Evolutionary conservation across 805 yeast genomes (phyloP).

Genomic region (Sugiyamaella marilandica): DNA sequence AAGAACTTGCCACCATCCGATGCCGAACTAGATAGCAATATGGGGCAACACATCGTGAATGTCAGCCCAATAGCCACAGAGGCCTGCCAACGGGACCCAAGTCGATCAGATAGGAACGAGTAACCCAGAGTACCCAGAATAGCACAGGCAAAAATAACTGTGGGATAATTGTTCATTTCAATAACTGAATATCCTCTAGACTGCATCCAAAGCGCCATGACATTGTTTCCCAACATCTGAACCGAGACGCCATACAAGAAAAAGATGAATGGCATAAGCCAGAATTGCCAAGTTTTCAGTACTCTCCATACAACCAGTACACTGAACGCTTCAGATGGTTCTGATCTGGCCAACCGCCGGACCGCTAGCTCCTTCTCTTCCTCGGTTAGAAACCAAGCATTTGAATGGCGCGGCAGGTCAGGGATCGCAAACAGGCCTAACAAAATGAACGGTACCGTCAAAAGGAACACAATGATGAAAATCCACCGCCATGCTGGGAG

Average conservation of each 20-base stretch:
- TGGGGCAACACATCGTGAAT: constrained; percentile 15
- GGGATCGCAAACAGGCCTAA: constrained; percentile 15
- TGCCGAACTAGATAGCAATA: constrained; percentile 10
- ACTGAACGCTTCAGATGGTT: constrained; percentile 2
- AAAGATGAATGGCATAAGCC: constrained; percentile 16
- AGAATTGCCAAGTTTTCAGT: constrained; percentile 15
- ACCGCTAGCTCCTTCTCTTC: constrained; percentile 14
- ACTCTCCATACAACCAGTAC: not conserved
- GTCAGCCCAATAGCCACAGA: constrained; percentile 17
- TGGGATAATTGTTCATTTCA: constrained; percentile 16
- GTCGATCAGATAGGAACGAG: constrained; percentile 12
- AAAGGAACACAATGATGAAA: constrained; percentile 37
- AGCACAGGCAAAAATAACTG: constrained; percentile 14
- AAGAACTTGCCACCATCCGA: constrained; percentile 15
- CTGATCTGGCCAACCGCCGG: not conserved
- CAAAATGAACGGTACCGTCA: constrained; percentile 12
- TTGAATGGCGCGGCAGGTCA: constrained; percentile 14
- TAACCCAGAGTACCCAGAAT: constrained; percentile 11
- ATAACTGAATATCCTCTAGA: constrained; percentile 13
- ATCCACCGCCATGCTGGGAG: constrained; percentile 64
- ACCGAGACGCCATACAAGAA: constrained; percentile 17
- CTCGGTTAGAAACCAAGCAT: constrained; percentile 15
- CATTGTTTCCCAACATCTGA: constrained; percentile 19
- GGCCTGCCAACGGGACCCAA: constrained; percentile 17
- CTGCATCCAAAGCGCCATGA: constrained; percentile 18